Base-by-base conservation (phyloP, 1,284 basidiomycete species). In the Trametes sp. region DNA sequence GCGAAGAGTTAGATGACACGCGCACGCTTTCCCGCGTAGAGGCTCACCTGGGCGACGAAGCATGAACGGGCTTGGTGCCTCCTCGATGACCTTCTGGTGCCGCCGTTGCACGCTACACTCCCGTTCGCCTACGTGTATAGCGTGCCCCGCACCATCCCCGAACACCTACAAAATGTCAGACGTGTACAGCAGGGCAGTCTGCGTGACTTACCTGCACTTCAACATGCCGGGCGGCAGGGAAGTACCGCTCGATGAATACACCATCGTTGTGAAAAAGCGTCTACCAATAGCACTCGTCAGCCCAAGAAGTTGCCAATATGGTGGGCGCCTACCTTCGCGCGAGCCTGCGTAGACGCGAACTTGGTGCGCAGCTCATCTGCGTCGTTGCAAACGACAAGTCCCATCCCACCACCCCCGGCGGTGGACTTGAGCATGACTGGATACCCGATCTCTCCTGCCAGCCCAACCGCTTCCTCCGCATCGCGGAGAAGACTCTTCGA, bases 31-130 rank as follows among this genome's bases (percentile, higher is more conserved):
- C 9, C 6, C n/a, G 4, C n/a, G 23, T 7, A 23, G 24, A 21
- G 19, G 45, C 69, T 13, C 60, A 82, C 81, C 81, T 56, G 78
- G 78, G 70, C 77, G 75, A 24, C 63, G 58, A 16, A 72, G 60
- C 53, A 85, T 77, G 71, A 86, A 84, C 6, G 86, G 83, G 67
- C 85, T 86, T 0, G 85, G 85, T 1, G 83, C 81, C 70, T 92
- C 90, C 70, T 93, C 90, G 33, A 92, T 83, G 5, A 92, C 83
- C 71, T 93, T 93, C 74, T 93, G 90, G 69, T 91, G 86, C 28
- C 90, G 76, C 31, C 90, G 78, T 71, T 93, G 90, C 19, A 90
- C 77, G 46, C 85, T 87, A 68, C 88, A 90, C 72, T 93, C 90
- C 11, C 90, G 80, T 70, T 92, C 89, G 35, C 87, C 86, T 77